These are phyloP conservation scores for Lathyrus aphaca DNA, from an alignment of 306 rosid genomes.

Conservation along the genomic window DNA sequence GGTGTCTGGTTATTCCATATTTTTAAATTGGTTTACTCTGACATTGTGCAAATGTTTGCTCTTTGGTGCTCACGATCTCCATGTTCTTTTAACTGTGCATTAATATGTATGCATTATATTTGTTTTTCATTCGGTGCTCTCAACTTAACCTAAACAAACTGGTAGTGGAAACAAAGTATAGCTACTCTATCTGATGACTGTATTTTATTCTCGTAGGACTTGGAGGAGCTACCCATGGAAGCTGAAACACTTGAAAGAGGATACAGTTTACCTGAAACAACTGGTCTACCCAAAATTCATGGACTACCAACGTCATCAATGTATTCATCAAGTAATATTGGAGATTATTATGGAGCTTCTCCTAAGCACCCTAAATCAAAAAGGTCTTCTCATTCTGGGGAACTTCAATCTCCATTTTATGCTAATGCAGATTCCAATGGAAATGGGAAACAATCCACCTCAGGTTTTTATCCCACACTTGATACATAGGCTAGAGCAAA, in stretches of 20 bases:
- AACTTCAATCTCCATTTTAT: constrained; percentile 64
- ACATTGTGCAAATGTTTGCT: constrained; percentile 1
- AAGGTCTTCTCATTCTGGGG: constrained; percentile 90
- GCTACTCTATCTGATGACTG: constrained; percentile 30
- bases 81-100: neutral
- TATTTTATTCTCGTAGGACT: constrained; percentile 57
- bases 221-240: constrained; percentile 93
- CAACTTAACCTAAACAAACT: neutral
- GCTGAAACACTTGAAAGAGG: constrained; percentile 97
- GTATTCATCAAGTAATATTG: constrained; percentile 67
- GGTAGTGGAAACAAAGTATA: constrained; percentile 18
- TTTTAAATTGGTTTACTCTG: constrained; percentile 12
- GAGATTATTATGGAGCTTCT: constrained; percentile 66
- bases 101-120: neutral
- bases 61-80: constrained; percentile 6
- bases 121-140: neutral
- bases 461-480: constrained; percentile 61
- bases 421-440: constrained; percentile 80
- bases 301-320: constrained; percentile 80
- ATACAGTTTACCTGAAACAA: constrained; percentile 70
- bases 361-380: constrained; percentile 71
- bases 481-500: constrained; percentile 46
- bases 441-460: constrained; percentile 52
- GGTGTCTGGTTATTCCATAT: constrained; percentile 15
- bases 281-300: constrained; percentile 86